Percentiles rank a stretch among this genome's conserved stretches.
Evolutionary conservation across 495 filamentous ascomycete genomes (phyloP).

Genomic region (Aspergillus saccharolyticus): DNA sequence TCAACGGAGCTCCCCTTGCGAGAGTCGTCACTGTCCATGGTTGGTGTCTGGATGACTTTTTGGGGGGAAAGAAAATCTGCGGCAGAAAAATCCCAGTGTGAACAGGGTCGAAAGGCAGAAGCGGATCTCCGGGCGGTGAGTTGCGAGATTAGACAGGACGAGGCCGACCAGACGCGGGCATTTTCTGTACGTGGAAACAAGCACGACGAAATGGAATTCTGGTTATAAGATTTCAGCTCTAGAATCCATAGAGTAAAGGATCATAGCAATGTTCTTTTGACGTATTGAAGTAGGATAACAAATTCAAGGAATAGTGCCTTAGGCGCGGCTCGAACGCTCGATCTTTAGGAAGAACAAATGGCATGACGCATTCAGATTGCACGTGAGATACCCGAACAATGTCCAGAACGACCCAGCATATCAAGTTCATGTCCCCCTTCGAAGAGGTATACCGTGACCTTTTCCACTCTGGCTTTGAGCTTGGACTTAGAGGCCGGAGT

Average conservation of each 20-base stretch:
- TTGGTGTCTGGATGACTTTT: constrained; percentile 9
- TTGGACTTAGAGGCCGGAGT: neutral
- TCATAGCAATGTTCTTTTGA: too few species aligned
- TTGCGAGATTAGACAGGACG: constrained; percentile 28
- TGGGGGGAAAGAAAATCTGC: constrained; percentile 35
- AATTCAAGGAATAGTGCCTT: neutral
- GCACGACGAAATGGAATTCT: neutral
- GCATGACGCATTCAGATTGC: neutral
- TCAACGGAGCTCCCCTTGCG: constrained; percentile 32
- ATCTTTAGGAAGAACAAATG: neutral
- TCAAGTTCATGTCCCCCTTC: neutral
- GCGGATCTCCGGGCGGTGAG: constrained; percentile 24
- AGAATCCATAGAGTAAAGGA: too few species aligned
- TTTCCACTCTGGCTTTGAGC: neutral
- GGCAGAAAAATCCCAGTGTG: constrained; percentile 38
- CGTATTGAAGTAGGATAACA: too few species aligned
- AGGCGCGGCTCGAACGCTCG: neutral
- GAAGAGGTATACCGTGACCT: too few species aligned
- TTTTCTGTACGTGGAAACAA: neutral
- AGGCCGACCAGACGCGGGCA: neutral
- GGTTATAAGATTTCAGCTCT: too few species aligned
- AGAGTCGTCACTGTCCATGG: constrained; percentile 28
- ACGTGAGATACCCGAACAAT: neutral
- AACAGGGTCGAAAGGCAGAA: constrained; percentile 6
- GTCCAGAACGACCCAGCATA: neutral